Evolutionary conservation across 345 rosid genomes (phyloP), one percentile per base, ranked within the genome.

Genomic region (Stellera chamaejasme): DNA sequence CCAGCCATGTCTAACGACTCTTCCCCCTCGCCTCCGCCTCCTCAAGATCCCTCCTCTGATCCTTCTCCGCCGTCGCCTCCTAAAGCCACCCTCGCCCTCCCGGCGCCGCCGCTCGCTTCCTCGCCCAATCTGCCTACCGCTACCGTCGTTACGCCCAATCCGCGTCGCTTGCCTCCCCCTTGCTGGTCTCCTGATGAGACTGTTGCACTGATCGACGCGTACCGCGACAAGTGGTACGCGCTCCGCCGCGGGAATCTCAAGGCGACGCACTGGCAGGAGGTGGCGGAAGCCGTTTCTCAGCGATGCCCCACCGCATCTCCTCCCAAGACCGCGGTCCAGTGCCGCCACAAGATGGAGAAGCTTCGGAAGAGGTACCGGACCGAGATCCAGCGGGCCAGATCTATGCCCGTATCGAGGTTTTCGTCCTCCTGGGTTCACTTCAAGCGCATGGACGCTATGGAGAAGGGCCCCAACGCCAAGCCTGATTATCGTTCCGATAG

Each of bases 311-410:
- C 68, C 9, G 90, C 79, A 10, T 63, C 80, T 10, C 88, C 79
- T 42, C 65, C 80, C 45, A 91, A 91, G 70, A 91, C 88, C 0
- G 83, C 93, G 39, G 87, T 91, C 48, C 98, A 91, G 80, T 91
- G 98, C 63, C 86, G 96, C 2, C 98, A 91, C 66, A 91, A 91
- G 85, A 91, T 91, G 98, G 98, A 91, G 87, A 91, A 91, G 73
- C 90, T 91, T 3, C 79, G 98, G 12, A 82, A 91, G 59, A 81
- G 96, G 48, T 88, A 91, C 50, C 81, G 96, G 0, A 78, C 95
- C 1, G 95, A 91, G 88, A 83, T 88, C 66, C 96, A 88, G 75
- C 69, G 98, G 10, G 88, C 92, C 13, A 78, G 86, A 66, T 91
- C 96, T 42, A 76, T 88, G 69, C 98, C 98, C 1, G 78, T 82